phyloP scores from a whole-genome alignment of 2,329 filamentous ascomycete genomes.

The Sclerotinia glacialis region DNA sequence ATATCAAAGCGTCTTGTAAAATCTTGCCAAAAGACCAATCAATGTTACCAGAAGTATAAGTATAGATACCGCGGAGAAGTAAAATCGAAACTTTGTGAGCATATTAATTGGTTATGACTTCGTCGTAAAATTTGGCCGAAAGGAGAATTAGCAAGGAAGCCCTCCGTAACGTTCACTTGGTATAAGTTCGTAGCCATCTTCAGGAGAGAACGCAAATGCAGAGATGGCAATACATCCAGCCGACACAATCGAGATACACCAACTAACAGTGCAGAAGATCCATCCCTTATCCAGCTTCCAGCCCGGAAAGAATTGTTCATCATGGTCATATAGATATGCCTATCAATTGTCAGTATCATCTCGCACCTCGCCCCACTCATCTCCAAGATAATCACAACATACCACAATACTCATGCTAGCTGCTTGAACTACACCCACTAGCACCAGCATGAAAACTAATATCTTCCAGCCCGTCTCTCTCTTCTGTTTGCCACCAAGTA shows the following conservation, averaged over 20 bases:
- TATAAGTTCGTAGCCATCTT: constrained; percentile 84
- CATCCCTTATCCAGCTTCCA: constrained; percentile 80
- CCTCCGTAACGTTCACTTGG: constrained; percentile 41
- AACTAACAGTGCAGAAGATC: constrained; percentile 63
- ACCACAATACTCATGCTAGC: constrained; percentile 81
- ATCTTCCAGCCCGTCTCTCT: constrained; percentile 82
- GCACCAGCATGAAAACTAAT: constrained; percentile 60
- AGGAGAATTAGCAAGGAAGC: background rate
- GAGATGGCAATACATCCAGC: constrained; percentile 62
- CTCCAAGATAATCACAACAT: constrained; percentile 42
- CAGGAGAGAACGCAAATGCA: constrained; percentile 68
- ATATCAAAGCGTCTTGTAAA: background rate
- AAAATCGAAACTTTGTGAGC: background rate
- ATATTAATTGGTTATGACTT: background rate
- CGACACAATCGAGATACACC: constrained; percentile 50
- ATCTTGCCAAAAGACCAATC: background rate
- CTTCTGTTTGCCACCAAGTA: constrained; percentile 75
- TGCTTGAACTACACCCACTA: constrained; percentile 68
- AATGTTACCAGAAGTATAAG: background rate
- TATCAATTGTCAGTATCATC: constrained; percentile 41
- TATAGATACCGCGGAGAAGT: background rate
- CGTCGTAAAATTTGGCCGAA: background rate
- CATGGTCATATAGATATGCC: constrained; percentile 80
- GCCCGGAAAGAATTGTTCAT: constrained; percentile 77
- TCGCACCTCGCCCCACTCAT: background rate